A percentile compares a stretch with the other conserved stretches of the same genome.
phyloP scores from a whole-genome alignment of 2,329 filamentous ascomycete genomes.

The Neonectria ditissima region DNA sequence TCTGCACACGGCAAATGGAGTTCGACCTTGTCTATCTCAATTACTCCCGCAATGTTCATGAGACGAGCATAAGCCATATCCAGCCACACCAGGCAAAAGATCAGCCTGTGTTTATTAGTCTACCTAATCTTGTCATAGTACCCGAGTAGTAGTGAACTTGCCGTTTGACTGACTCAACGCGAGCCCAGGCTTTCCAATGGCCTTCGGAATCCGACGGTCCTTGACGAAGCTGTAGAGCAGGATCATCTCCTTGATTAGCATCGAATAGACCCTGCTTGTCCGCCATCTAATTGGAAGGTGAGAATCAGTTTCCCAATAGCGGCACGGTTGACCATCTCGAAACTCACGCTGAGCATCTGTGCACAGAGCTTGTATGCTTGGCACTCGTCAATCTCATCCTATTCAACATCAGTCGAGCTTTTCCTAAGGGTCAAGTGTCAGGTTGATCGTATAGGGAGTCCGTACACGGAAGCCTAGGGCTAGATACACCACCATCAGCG shows the following conservation, averaged over 20 bases:
- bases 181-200: constrained; percentile 25
- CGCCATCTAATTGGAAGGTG: neutral
- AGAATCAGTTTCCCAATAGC: neutral
- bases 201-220: neutral
- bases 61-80: constrained; percentile 28
- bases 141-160: neutral
- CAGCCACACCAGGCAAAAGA: constrained; percentile 19
- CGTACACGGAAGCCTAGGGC: constrained; percentile 24
- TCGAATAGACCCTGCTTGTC: constrained; percentile 22
- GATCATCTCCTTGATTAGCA: neutral
- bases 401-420: neutral
- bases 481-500: constrained; percentile 14
- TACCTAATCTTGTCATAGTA: neutral
- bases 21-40: constrained; percentile 24
- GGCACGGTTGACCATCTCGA: neutral
- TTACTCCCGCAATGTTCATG: constrained; percentile 15
- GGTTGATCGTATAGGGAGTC: neutral
- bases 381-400: constrained; percentile 19
- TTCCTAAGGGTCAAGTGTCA: neutral
- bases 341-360: constrained; percentile 22
- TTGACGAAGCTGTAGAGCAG: neutral
- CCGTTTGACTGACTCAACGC: constrained; percentile 27
- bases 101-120: constrained; percentile 1
- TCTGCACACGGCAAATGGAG: constrained; percentile 26
- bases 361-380: constrained; percentile 20